phyloP scores from a whole-genome alignment of 768 basidiomycete genomes.

The Suillus clintonianus region DNA sequence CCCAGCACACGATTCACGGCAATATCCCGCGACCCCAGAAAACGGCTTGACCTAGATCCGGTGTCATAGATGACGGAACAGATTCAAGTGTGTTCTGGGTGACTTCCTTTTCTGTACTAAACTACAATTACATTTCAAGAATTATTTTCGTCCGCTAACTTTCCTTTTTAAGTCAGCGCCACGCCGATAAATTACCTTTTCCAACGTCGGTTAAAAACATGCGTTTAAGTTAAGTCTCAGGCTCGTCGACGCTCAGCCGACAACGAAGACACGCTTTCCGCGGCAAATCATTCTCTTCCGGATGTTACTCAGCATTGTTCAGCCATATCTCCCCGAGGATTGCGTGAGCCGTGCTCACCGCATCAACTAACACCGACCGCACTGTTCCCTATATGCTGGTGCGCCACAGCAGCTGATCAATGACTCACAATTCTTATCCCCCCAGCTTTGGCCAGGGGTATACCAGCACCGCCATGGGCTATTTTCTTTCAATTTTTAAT shows the following conservation, averaged over 20 bases:
- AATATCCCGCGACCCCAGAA: slow-evolving; percentile 1
- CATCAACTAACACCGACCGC: not conserved
- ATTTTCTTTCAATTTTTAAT: not conserved
- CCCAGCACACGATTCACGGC: slow-evolving; percentile 3
- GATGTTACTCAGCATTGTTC: too few species aligned
- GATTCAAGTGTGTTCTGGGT: too few species aligned
- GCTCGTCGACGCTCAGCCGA: too few species aligned
- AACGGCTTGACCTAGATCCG: not conserved
- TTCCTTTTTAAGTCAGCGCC: not conserved
- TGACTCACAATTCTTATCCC: not conserved
- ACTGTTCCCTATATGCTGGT: not conserved
- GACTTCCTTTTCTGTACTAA: not conserved
- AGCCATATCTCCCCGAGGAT: not conserved
- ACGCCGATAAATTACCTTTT: not conserved
- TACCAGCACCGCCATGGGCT: too few species aligned
- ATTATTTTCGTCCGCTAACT: not conserved
- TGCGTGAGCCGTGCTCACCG: not conserved
- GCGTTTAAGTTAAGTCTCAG: too few species aligned
- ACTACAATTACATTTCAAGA: not conserved
- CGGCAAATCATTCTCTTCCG: not conserved
- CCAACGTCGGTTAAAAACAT: too few species aligned
- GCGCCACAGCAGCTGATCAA: slow-evolving; percentile 2
- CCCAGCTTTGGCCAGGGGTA: too few species aligned
- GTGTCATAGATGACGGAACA: not conserved
- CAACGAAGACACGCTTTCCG: not conserved